Percentiles rank a stretch among this genome's conserved stretches.
Evolutionary conservation across 495 filamentous ascomycete genomes (phyloP).

Genomic region (Podospora appendiculata): DNA sequence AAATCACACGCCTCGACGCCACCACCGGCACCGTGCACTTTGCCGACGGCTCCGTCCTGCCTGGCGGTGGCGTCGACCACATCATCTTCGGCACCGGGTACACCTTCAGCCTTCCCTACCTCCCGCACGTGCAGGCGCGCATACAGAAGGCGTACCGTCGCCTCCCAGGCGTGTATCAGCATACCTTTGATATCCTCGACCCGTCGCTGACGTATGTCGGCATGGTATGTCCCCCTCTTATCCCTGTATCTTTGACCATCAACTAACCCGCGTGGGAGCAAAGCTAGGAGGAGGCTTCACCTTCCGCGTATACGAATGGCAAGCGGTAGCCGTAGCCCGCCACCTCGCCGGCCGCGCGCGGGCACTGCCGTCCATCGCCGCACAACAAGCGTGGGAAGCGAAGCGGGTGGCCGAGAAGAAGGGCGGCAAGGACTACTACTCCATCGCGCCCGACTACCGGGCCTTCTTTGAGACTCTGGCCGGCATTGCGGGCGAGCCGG

Average conservation of each 20-base stretch:
- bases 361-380: slow-evolving; percentile 18
- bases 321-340: slow-evolving; percentile 50
- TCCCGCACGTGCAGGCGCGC: slow-evolving; percentile 40
- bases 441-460: slow-evolving; percentile 25
- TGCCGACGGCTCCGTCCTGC: slow-evolving; percentile 39
- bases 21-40: slow-evolving; percentile 37
- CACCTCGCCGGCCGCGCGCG: slow-evolving; percentile 42
- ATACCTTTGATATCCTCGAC: slow-evolving; percentile 47
- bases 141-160: slow-evolving; percentile 37
- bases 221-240: slow-evolving; percentile 18
- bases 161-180: slow-evolving; percentile 49
- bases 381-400: slow-evolving; percentile 34
- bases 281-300: slow-evolving; percentile 48
- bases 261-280: slow-evolving; percentile 1
- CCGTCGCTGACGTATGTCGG: slow-evolving; percentile 29
- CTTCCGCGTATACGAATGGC: slow-evolving; percentile 54
- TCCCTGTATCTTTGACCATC: background rate
- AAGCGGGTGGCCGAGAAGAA: slow-evolving; percentile 20
- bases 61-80: slow-evolving; percentile 38
- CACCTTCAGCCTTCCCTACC: slow-evolving; percentile 48
- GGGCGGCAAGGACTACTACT: slow-evolving; percentile 28
- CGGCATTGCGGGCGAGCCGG: slow-evolving; percentile 24
- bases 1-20: slow-evolving; percentile 25
- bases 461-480: slow-evolving; percentile 26
- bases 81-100: slow-evolving; percentile 54